A percentile compares a stretch with the other conserved stretches of the same genome.
Evolutionary conservation across 106 monocot species (phyloP).

Genomic region (Chionographis japonica): DNA sequence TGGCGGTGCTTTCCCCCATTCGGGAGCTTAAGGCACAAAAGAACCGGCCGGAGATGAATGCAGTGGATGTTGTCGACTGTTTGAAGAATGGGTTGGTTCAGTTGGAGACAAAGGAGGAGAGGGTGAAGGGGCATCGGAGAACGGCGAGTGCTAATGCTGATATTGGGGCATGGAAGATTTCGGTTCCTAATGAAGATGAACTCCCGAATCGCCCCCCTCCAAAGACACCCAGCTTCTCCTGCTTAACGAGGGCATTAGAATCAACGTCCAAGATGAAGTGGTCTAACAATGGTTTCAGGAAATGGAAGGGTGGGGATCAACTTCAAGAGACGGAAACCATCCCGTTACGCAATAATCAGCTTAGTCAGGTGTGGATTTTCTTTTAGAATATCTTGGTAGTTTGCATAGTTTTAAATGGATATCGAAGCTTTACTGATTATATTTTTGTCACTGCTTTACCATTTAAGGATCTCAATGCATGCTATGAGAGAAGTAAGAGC

Average conservation of each 20-base stretch:
- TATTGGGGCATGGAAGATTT: conserved; percentile 41
- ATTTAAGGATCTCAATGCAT: conserved; percentile 32
- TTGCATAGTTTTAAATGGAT: no score
- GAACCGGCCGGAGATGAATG: neutral
- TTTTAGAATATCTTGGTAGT: neutral
- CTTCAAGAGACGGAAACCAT: conserved; percentile 27
- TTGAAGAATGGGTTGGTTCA: neutral
- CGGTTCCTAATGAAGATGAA: conserved; percentile 17
- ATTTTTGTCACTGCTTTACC: no score
- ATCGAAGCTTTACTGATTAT: no score
- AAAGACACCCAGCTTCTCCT: conserved; percentile 41
- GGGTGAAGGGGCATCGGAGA: conserved; percentile 38
- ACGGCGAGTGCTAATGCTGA: conserved; percentile 49
- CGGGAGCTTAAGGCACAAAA: no score
- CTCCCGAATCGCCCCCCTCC: conserved; percentile 23
- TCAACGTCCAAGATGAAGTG: conserved; percentile 41
- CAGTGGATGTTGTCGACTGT: neutral
- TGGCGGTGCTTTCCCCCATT: no score
- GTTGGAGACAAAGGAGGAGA: conserved; percentile 4
- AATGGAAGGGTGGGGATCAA: conserved; percentile 43
- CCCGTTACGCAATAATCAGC: conserved; percentile 37
- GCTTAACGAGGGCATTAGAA: conserved; percentile 29
- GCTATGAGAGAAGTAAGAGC: conserved; percentile 62
- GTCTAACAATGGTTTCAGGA: conserved; percentile 56
- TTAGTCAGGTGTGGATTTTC: conserved; percentile 33